A percentile compares a stretch with the other conserved stretches of the same genome.
These are phyloP conservation scores for Aureobasidium sp. DNA, from an alignment of 2,329 filamentous ascomycete genomes.

Conservation along the genomic window DNA sequence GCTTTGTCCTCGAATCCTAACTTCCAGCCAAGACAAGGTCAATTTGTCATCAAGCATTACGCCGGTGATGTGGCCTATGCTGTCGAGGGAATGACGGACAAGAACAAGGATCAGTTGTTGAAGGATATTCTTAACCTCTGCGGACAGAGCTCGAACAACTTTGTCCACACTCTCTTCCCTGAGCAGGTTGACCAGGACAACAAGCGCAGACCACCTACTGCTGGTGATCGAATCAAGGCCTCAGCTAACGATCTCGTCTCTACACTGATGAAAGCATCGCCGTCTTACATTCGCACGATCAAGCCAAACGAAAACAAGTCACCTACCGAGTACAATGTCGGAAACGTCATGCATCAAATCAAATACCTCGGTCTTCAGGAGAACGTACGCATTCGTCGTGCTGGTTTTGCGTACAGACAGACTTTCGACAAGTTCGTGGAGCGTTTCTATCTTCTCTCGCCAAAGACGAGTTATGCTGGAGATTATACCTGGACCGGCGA, in stretches of 20 bases:
- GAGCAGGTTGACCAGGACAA: constrained; percentile 93
- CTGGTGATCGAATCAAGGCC: constrained; percentile 89
- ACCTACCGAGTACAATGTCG: constrained; percentile 80
- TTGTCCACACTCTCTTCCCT: constrained; percentile 84
- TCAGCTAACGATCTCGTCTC: constrained; percentile 93
- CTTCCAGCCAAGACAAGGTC: constrained; percentile 84
- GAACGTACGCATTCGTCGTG: constrained; percentile 93
- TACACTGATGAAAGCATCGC: constrained; percentile 93
- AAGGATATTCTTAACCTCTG: constrained; percentile 90
- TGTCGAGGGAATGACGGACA: constrained; percentile 95
- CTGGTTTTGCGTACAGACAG: constrained; percentile 94
- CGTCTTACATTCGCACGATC: constrained; percentile 97
- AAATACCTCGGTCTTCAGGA: constrained; percentile 99
- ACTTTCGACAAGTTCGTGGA: constrained; percentile 98
- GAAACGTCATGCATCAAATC: constrained; percentile 94
- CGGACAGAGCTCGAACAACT: constrained; percentile 73
- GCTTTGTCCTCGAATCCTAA: constrained; percentile 82
- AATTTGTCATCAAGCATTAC: constrained; percentile 98
- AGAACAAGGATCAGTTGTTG: constrained; percentile 96
- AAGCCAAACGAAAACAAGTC: constrained; percentile 99
- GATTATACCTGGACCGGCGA: constrained; percentile 96
- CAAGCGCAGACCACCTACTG: constrained; percentile 84
- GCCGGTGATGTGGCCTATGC: constrained; percentile 94
- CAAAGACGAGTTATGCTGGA: constrained; percentile 90
- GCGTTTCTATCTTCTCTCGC: constrained; percentile 90